Evolutionary conservation across 805 yeast genomes (phyloP), one percentile per base, ranked within the genome.

Genomic region (Saccharomycopsis babjevae): DNA sequence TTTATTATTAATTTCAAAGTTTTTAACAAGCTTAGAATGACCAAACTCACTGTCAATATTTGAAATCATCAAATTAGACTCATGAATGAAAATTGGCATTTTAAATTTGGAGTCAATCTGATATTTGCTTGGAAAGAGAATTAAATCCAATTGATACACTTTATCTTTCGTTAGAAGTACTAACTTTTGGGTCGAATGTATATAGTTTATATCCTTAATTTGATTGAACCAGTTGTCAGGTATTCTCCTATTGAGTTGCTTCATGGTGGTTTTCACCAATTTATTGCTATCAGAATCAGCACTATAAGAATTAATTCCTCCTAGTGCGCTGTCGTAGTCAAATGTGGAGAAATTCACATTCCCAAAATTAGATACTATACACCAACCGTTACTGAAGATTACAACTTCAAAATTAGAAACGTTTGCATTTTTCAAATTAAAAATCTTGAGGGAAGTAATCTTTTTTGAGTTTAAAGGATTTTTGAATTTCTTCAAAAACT

Each of bases 361-460:
- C 6, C 73, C 73, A 61, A 67, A 70, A 0, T 67, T 66, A 8
- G 73, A 70, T n/a, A 65, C 60, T 1, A 67, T n/a, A 3, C 65
- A 61, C 73, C 73, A 71, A 1, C 68, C 66, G 30, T 66, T 59
- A 1, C 39, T 22, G 34, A 59, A 66, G 1, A 68, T 54, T 1
- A 68, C 57, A 15, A 64, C n/a, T n/a, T 65, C 57, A 8, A 61
- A 60, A 13, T 56, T 56, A 13, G 57, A 61, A 43, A 54, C 56
- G 13, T 40, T 30, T 30, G 65, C 20, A 64, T 66, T 58, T 59
- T 63, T 39, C 15, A 65, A 43, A 6, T 36, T 32, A 16, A 55
- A 18, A 36, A 61, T 58, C 10, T 46, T 46, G 32, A 46, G 22
- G n/a, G 25, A 13, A 18, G 42, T 3, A 16, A 59, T 18, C 11